Evolutionary conservation across 2,329 filamentous ascomycete species (phyloP).

Genomic region (Immersiporthe knoxdaviesiana): DNA sequence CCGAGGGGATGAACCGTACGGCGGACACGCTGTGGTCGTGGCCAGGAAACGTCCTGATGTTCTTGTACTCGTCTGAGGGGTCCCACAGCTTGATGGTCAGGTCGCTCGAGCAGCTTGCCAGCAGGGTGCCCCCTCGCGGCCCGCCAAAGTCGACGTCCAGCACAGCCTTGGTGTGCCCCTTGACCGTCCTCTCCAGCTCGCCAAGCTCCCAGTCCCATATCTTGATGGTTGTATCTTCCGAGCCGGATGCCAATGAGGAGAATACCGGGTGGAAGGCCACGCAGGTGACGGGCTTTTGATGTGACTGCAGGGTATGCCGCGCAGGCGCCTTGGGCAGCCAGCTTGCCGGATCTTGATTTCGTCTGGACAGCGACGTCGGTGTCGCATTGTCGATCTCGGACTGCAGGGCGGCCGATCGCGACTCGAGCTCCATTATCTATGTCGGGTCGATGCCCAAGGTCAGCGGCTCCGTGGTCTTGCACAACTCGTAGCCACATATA

Average conservation of each 20-base stretch:
- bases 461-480: constrained; percentile 17
- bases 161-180: constrained; percentile 88
- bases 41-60: constrained; percentile 86
- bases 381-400: constrained; percentile 84
- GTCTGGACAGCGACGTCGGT: constrained; percentile 71
- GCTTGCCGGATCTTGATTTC: constrained; percentile 79
- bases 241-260: constrained; percentile 85
- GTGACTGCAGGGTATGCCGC: constrained; percentile 80
- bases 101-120: constrained; percentile 84
- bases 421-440: constrained; percentile 92
- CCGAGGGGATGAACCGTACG: constrained; percentile 84
- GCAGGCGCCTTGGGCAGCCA: constrained; percentile 88
- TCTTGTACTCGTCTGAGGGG: constrained; percentile 89
- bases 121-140: constrained; percentile 74
- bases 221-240: constrained; percentile 92
- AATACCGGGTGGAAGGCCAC: constrained; percentile 93
- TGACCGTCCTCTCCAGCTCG: constrained; percentile 86
- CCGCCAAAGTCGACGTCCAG: constrained; percentile 90
- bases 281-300: constrained; percentile 79
- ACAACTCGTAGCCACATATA: constrained; percentile 34
- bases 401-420: constrained; percentile 72
- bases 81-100: constrained; percentile 96
- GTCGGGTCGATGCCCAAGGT: constrained; percentile 27
- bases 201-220: constrained; percentile 98
- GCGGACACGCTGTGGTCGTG: constrained; percentile 92